Evolutionary conservation across 169 alveolate genomes (phyloP).

Genomic region (Amoebophrya sp.): DNA sequence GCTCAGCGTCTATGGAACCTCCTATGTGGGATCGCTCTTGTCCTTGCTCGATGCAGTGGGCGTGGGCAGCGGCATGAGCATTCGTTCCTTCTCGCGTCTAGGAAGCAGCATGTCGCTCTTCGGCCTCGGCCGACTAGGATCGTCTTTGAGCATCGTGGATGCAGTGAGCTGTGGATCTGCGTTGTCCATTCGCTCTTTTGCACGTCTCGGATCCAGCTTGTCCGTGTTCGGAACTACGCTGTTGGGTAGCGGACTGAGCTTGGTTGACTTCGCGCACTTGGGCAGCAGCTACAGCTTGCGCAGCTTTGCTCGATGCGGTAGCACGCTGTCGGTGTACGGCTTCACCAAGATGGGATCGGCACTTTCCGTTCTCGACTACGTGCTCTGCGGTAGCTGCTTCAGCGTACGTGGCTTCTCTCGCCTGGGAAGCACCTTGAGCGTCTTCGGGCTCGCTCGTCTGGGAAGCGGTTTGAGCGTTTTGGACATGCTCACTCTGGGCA

Average conservation of each 20-base stretch:
- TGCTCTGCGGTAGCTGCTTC: not conserved
- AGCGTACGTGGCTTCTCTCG: not conserved
- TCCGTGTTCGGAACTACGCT: not conserved
- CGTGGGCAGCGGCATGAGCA: not conserved
- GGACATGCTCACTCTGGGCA: not conserved
- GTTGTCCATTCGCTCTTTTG: not conserved
- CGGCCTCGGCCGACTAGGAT: not conserved
- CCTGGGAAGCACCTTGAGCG: not conserved
- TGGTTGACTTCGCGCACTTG: not conserved
- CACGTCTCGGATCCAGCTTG: not conserved
- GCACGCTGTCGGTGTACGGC: slow-evolving; percentile 2
- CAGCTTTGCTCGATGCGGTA: not conserved
- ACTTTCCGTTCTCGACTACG: not conserved
- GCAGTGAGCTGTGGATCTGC: not conserved
- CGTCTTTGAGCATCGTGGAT: not conserved
- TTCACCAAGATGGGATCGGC: slow-evolving; percentile 6
- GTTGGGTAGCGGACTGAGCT: not conserved
- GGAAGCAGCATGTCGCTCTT: not conserved
- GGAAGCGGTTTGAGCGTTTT: slow-evolving; percentile 18
- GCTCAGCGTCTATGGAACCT: not conserved
- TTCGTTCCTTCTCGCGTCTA: not conserved
- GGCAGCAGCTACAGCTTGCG: slow-evolving; percentile 1
- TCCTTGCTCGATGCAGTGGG: slow-evolving; percentile 4
- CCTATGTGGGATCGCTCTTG: slow-evolving; percentile 10
- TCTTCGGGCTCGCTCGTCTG: not conserved